Evolutionary conservation across 768 basidiomycete genomes (phyloP).

Genomic region (Melanogaster broomeanus): DNA sequence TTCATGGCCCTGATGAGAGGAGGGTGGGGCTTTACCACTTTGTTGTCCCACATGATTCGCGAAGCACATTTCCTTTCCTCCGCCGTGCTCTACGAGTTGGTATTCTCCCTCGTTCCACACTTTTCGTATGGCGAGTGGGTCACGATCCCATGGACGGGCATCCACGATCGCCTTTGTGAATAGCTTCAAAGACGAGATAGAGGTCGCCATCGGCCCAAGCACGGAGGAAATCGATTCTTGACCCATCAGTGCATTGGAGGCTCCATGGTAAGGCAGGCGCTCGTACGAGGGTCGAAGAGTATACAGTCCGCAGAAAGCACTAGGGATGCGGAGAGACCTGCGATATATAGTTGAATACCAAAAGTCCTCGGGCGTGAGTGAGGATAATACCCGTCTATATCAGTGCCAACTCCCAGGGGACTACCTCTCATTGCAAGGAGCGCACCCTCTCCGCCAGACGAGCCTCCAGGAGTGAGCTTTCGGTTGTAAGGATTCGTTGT

Average conservation of each 20-base stretch:
- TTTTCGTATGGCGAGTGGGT: slow-evolving; percentile 60
- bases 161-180: slow-evolving; percentile 44
- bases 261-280: slow-evolving; percentile 70
- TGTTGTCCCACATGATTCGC: slow-evolving; percentile 72
- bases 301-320: slow-evolving; percentile 70
- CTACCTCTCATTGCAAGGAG: slow-evolving; percentile 56
- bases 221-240: slow-evolving; percentile 75
- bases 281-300: slow-evolving; percentile 71
- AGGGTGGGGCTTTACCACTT: slow-evolving; percentile 58
- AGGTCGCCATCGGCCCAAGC: slow-evolving; percentile 71
- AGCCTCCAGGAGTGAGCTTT: slow-evolving; percentile 74
- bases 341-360: neutral
- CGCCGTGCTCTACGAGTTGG: slow-evolving; percentile 57
- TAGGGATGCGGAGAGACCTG: slow-evolving; percentile 76
- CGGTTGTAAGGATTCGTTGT: slow-evolving; percentile 80
- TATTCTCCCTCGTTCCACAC: slow-evolving; percentile 64
- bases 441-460: slow-evolving; percentile 86
- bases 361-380: neutral
- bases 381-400: slow-evolving; percentile 66
- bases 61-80: slow-evolving; percentile 52
- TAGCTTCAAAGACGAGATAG: slow-evolving; percentile 59
- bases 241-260: slow-evolving; percentile 67
- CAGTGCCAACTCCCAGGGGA: slow-evolving; percentile 72
- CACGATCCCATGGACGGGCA: slow-evolving; percentile 61
- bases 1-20: slow-evolving; percentile 65